Percentiles rank a stretch among this genome's conserved stretches.
These are phyloP conservation scores for Metschnikowia borealis DNA, from an alignment of 805 yeast species.

Conservation along the genomic window DNA sequence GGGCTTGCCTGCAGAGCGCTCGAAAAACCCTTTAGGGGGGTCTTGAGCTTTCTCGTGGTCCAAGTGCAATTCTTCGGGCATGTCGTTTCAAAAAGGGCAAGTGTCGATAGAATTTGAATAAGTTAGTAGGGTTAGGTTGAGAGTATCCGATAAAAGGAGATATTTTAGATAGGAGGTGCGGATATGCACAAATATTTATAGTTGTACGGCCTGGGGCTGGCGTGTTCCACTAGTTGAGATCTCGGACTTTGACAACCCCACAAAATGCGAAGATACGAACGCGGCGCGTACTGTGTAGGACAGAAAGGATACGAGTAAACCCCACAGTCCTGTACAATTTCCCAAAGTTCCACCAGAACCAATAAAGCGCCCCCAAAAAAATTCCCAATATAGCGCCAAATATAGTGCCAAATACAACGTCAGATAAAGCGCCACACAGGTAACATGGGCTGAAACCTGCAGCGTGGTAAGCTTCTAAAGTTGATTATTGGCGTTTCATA, in stretches of 20 bases:
- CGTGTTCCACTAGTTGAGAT: neutral
- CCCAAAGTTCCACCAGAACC: neutral
- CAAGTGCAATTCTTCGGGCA: slow-evolving; percentile 19
- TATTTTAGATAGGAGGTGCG: neutral
- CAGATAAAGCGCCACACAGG: neutral
- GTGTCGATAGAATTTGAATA: neutral
- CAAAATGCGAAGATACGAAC: slow-evolving; percentile 6
- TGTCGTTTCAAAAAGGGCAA: neutral
- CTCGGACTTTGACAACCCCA: slow-evolving; percentile 17
- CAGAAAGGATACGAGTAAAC: neutral
- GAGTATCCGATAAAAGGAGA: neutral
- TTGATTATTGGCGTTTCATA: neutral
- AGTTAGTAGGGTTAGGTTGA: neutral
- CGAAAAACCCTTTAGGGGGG: slow-evolving; percentile 20
- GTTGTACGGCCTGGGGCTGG: neutral
- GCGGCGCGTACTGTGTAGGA: neutral
- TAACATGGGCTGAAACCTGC: neutral
- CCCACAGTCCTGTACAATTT: slow-evolving; percentile 3
- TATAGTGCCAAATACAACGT: neutral
- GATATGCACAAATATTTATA: slow-evolving; percentile 4
- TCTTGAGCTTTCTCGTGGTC: slow-evolving; percentile 20
- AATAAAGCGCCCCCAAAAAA: neutral
- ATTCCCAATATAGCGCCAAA: neutral
- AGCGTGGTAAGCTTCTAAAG: neutral
- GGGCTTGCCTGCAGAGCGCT: slow-evolving; percentile 13